These are phyloP conservation scores for Chaetomium sp. DNA, from an alignment of 2,329 filamentous ascomycete species.

Conservation along the genomic window DNA sequence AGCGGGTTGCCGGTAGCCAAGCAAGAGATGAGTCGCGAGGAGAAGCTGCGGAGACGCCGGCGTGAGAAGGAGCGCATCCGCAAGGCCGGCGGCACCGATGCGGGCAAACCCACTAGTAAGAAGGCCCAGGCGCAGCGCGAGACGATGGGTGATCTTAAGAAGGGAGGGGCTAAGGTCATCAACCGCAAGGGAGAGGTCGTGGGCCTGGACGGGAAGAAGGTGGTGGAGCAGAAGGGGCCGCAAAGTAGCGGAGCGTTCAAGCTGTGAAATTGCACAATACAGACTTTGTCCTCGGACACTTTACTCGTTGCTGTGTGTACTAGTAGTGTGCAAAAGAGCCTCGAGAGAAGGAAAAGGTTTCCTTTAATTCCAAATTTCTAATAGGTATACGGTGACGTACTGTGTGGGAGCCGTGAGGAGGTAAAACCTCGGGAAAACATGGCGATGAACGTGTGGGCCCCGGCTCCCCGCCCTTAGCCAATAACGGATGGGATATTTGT, in stretches of 20 bases:
- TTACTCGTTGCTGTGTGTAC: background rate
- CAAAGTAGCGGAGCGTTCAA: conserved; percentile 62
- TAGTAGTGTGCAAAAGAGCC: background rate
- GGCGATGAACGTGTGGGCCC: background rate
- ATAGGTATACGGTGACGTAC: background rate
- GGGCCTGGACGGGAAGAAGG: conserved; percentile 80
- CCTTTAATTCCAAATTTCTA: too few relatives aligned
- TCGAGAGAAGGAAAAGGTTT: background rate
- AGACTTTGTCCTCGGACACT: background rate
- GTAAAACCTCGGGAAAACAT: conserved; percentile 16
- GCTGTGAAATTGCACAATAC: conserved; percentile 46
- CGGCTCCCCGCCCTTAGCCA: conserved; percentile 20
- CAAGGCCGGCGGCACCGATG: conserved; percentile 52
- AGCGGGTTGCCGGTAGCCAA: conserved; percentile 75
- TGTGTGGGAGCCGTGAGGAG: background rate
- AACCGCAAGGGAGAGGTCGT: conserved; percentile 85
- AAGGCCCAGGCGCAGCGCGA: conserved; percentile 59
- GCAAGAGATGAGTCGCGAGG: conserved; percentile 86
- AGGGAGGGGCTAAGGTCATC: conserved; percentile 88
- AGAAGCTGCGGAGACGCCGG: conserved; percentile 74
- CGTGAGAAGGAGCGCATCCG: conserved; percentile 83
- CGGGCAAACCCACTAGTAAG: conserved; percentile 56
- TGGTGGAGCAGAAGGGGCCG: conserved; percentile 53
- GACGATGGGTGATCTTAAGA: conserved; percentile 50
- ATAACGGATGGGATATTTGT: conserved; percentile 27